phyloP scores from a whole-genome alignment of 257 asterid genomes.

The Schizonepeta tenuifolia region DNA sequence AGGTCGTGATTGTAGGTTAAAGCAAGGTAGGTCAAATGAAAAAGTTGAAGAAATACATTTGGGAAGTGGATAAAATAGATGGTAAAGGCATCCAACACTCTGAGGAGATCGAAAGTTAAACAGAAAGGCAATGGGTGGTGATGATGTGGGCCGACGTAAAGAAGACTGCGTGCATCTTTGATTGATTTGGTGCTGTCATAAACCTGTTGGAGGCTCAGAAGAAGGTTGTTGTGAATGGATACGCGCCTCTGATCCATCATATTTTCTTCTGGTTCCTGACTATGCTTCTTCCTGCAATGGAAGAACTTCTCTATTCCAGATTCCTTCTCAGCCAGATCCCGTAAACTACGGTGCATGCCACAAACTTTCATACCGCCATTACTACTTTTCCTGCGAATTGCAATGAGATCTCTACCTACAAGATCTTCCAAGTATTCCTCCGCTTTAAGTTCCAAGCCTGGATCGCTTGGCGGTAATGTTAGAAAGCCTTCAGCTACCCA shows the following conservation, averaged over 20 bases:
- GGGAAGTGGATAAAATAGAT: slow-evolving; percentile 40
- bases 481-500: slow-evolving; percentile 53
- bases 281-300: slow-evolving; percentile 17
- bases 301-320: slow-evolving; percentile 31
- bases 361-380: slow-evolving; percentile 21
- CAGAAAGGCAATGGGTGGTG: slow-evolving; percentile 34
- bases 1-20: slow-evolving; percentile 36
- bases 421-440: slow-evolving; percentile 34
- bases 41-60: slow-evolving; percentile 22
- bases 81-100: slow-evolving; percentile 43
- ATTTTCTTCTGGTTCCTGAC: too few relatives aligned
- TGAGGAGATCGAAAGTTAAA: slow-evolving; percentile 36
- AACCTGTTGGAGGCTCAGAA: slow-evolving; percentile 36
- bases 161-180: slow-evolving; percentile 25
- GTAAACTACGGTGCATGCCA: slow-evolving; percentile 30
- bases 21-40: slow-evolving; percentile 42
- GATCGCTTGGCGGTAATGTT: too few relatives aligned
- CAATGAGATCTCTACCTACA: slow-evolving; percentile 32
- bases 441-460: too few relatives aligned
- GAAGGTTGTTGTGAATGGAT: slow-evolving; percentile 38
- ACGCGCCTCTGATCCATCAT: slow-evolving; percentile 39
- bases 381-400: not conserved
- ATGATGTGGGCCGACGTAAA: slow-evolving; percentile 37
- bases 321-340: slow-evolving; percentile 36
- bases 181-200: slow-evolving; percentile 1